Percentiles rank a stretch among this genome's conserved stretches.
Conservation (phyloP, 2,329 filamentous ascomycete species). For the Tolypocladium tropicale region DNA sequence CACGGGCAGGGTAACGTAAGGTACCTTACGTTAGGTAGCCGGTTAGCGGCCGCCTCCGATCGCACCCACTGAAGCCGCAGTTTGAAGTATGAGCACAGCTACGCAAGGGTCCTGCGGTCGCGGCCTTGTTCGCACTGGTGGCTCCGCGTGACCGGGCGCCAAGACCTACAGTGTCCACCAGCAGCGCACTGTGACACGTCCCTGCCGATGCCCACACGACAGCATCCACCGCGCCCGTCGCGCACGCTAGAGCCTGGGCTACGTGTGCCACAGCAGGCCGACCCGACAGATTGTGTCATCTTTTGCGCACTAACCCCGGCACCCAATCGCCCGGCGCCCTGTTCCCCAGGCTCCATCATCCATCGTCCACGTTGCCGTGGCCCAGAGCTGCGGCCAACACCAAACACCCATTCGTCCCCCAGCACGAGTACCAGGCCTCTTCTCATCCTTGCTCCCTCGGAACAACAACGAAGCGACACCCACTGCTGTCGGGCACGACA, state of each 20-base stretch:
- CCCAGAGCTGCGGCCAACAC: slow-evolving; percentile 1
- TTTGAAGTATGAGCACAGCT: too few species aligned
- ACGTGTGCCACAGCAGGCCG: slow-evolving; percentile 5
- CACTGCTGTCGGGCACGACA: slow-evolving; percentile 1
- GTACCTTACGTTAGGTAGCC: too few species aligned
- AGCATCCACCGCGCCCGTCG: neutral
- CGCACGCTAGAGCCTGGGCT: slow-evolving; percentile 1
- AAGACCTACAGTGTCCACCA: neutral
- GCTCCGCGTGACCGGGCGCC: neutral
- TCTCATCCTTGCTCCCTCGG: neutral
- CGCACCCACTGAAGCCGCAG: neutral
- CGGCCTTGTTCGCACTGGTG: neutral
- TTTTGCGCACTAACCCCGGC: slow-evolving; percentile 2
- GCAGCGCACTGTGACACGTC: neutral
- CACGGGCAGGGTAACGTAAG: too few species aligned
- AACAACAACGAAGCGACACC: neutral
- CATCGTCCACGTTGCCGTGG: slow-evolving; percentile 3
- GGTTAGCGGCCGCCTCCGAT: neutral
- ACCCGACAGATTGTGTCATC: slow-evolving; percentile 7
- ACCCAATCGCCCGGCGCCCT: slow-evolving; percentile 3
- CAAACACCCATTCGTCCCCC: slow-evolving; percentile 1
- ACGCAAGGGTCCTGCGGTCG: neutral
- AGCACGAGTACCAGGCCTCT: neutral
- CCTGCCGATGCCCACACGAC: neutral
- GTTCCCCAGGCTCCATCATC: neutral